Evolutionary conservation across 163 green algal species (phyloP).

Genomic region (Chloromonas sp.): DNA sequence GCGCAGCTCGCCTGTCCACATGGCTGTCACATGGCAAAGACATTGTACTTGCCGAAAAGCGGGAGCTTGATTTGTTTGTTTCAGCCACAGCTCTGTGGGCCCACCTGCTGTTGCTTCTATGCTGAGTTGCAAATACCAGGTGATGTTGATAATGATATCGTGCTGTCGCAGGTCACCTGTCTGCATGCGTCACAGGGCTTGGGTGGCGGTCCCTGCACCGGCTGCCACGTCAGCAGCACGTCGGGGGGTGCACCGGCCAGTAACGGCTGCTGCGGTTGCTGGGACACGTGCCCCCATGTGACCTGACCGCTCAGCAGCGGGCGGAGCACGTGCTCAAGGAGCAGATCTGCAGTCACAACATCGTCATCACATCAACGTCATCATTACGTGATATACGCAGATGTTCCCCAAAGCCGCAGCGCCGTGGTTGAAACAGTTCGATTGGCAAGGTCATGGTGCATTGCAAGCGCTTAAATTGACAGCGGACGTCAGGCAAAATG

Average conservation of each 20-base stretch:
- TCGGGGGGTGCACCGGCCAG: neutral
- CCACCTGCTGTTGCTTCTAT: too few relatives aligned
- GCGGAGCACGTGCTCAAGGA: neutral
- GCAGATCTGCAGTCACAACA: neutral
- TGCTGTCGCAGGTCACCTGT: neutral
- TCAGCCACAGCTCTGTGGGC: too few relatives aligned
- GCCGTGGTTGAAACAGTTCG: too few relatives aligned
- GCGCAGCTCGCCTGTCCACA: too few relatives aligned
- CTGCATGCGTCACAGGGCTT: neutral
- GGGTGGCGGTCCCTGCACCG: neutral
- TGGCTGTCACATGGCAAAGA: too few relatives aligned
- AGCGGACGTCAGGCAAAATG: neutral
- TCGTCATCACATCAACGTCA: neutral
- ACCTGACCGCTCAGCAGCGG: neutral
- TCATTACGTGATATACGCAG: neutral
- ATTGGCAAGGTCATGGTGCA: too few relatives aligned
- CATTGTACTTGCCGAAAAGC: too few relatives aligned
- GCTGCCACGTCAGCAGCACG: neutral
- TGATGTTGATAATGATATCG: too few relatives aligned
- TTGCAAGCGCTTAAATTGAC: too few relatives aligned
- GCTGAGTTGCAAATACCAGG: too few relatives aligned
- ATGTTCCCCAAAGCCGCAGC: neutral
- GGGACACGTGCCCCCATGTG: neutral
- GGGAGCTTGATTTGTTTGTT: too few relatives aligned
- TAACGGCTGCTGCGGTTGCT: neutral